Evolutionary conservation across 2,329 filamentous ascomycete genomes (phyloP).

Genomic region (Alternaria consortialis): DNA sequence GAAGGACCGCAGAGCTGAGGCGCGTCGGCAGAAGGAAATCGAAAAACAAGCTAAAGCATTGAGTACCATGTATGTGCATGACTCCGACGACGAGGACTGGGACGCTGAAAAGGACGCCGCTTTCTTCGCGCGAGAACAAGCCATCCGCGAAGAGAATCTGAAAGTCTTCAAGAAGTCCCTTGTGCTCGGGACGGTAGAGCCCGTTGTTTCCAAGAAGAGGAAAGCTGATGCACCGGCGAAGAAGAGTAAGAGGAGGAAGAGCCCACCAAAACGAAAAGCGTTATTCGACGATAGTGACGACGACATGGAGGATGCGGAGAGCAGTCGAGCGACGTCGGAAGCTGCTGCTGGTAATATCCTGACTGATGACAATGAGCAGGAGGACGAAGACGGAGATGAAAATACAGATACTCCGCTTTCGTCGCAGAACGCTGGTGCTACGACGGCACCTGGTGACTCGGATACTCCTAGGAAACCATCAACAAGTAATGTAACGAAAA

Average conservation of each 20-base stretch:
- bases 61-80: constrained; percentile 80
- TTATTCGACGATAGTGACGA: constrained; percentile 45
- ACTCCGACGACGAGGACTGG: constrained; percentile 88
- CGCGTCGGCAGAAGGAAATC: constrained; percentile 72
- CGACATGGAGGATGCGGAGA: constrained; percentile 32
- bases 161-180: constrained; percentile 57
- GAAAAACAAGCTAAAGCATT: constrained; percentile 84
- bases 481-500: constrained; percentile 5
- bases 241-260: constrained; percentile 45
- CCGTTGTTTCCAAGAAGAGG: constrained; percentile 45
- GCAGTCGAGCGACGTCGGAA: constrained; percentile 40
- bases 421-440: constrained; percentile 42
- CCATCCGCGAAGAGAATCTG: constrained; percentile 66
- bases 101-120: constrained; percentile 76
- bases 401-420: constrained; percentile 53
- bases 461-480: constrained; percentile 22
- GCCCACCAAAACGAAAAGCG: constrained; percentile 38
- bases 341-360: not conserved
- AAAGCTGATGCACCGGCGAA: constrained; percentile 36
- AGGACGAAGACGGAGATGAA: constrained; percentile 46
- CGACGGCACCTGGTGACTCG: constrained; percentile 20
- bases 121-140: constrained; percentile 82
- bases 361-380: constrained; percentile 29
- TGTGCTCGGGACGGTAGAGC: constrained; percentile 55
- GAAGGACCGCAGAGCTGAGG: constrained; percentile 66